Evolutionary conservation across 2,329 filamentous ascomycete species (phyloP), one percentile per base, ranked within the genome.

Genomic region (Simplicillium aogashimaense): DNA sequence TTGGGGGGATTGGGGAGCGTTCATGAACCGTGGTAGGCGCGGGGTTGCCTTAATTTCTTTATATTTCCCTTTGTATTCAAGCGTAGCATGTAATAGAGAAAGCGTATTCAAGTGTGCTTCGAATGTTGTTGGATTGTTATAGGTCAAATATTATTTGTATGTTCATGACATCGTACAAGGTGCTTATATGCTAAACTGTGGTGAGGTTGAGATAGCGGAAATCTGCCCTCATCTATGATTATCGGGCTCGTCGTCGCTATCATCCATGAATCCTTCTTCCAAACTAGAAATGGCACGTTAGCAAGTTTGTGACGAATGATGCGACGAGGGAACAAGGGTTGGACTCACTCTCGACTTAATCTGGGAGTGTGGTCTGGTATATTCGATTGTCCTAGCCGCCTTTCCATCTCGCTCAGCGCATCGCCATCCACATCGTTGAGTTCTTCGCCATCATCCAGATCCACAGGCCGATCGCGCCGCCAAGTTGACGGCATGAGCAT

Each of bases 271-370:
- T 1, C 64, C 64, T 45, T 66, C 61, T 48, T 63, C 60, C 13
- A 64, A 45, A 18, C 58, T 62, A 43, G 29, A 17, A 25, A 14
- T n/a, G 6, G 20, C 5, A 25, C 20, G 18, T 15, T n/a, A 28
- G 41, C 13, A 41, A 38, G 28, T 25, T 15, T 4, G 8, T 9
- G n/a, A 29, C n/a, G 10, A 14, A 14, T 16, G 7, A 29, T 18
- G 34, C 10, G n/a, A 17, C 20, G n/a, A n/a, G n/a, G n/a, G n/a
- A n/a, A n/a, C n/a, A n/a, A n/a, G 20, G 9, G 20, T 25, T 25
- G 15, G n/a, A 65, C 72, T 57, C 60, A 78, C 65, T 94, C 87
- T 61, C 86, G 70, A 57, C 86, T 90, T 45, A 94, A 53, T 46
- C 87, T 70, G 49, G 76, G 67, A 34, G 70, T 64, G 36, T 68